Evolutionary conservation across 1,284 basidiomycete genomes (phyloP).

Genomic region (Paramarasmius palmivorus): DNA sequence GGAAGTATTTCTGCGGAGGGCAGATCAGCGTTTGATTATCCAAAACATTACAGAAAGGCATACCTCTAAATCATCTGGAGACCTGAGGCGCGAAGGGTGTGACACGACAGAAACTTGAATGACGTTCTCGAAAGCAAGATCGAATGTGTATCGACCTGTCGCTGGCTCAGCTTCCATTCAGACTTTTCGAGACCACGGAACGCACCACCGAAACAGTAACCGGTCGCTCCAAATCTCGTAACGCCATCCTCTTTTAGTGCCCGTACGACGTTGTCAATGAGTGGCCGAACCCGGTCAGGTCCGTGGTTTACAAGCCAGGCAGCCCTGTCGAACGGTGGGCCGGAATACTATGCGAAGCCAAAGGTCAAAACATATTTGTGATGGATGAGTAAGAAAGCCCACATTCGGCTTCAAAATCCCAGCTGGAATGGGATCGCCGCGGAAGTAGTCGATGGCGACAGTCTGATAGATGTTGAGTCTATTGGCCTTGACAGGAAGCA

Average conservation of each 20-base stretch:
- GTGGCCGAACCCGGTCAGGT: constrained; percentile 46
- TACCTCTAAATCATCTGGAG: constrained; percentile 14
- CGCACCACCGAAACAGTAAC: constrained; percentile 73
- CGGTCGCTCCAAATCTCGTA: constrained; percentile 57
- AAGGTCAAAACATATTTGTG: not conserved
- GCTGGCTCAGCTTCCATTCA: constrained; percentile 42
- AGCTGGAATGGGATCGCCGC: constrained; percentile 54
- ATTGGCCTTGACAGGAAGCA: too few relatives aligned
- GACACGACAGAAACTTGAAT: constrained; percentile 8
- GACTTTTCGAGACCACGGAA: constrained; percentile 61
- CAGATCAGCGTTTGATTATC: not conserved
- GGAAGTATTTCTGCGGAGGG: constrained; percentile 45
- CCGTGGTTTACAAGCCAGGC: constrained; percentile 55
- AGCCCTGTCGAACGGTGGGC: constrained; percentile 37
- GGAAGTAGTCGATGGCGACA: constrained; percentile 58
- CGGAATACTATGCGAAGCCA: constrained; percentile 14
- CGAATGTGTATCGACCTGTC: constrained; percentile 11
- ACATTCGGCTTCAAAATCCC: constrained; percentile 39
- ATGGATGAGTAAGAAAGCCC: constrained; percentile 14
- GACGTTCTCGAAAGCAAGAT: constrained; percentile 11
- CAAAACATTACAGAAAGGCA: not conserved
- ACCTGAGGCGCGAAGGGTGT: constrained; percentile 11
- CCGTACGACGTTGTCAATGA: constrained; percentile 56
- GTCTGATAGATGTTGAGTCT: constrained; percentile 40
- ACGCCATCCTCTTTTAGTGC: constrained; percentile 61